Percentiles rank a stretch among this genome's conserved stretches.
Conservation (phyloP, 805 yeast genomes). For the Schwanniomyces polymorphus region DNA sequence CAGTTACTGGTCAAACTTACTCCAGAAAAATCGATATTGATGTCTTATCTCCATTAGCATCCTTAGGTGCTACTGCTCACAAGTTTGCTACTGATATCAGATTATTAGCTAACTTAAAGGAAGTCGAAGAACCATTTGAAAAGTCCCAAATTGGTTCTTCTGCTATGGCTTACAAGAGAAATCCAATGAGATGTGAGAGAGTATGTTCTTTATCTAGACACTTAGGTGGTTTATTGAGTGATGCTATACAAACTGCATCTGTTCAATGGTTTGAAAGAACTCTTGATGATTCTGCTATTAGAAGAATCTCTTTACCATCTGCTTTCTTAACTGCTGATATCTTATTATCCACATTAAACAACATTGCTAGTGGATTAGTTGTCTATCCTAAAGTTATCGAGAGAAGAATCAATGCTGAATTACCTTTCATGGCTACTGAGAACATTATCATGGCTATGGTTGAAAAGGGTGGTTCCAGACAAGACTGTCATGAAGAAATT, state of each 20-base stretch:
- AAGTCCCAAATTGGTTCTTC: constrained; percentile 97
- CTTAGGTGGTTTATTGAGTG: constrained; percentile 85
- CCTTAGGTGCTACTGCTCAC: constrained; percentile 95
- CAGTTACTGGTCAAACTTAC: constrained; percentile 99
- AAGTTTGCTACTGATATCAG: constrained; percentile 97
- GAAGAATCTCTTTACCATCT: constrained; percentile 94
- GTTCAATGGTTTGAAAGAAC: constrained; percentile 99
- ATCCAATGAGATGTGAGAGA: constrained; percentile 99
- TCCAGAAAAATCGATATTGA: constrained; percentile 97
- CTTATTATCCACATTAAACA: constrained; percentile 80
- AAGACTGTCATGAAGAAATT: constrained; percentile 96
- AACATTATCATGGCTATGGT: constrained; percentile 99
- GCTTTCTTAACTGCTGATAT: constrained; percentile 97
- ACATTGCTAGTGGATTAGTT: constrained; percentile 92
- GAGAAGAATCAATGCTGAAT: constrained; percentile 89
- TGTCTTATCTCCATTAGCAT: constrained; percentile 85
- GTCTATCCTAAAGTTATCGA: constrained; percentile 98
- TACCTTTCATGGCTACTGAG: constrained; percentile 99
- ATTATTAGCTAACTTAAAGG: constrained; percentile 93
- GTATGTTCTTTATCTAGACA: constrained; percentile 98
- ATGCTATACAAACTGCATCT: constrained; percentile 94
- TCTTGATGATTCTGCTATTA: constrained; percentile 94
- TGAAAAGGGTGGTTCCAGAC: constrained; percentile 95
- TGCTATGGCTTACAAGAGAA: constrained; percentile 99
- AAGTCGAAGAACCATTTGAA: constrained; percentile 97